Evolutionary conservation across 805 yeast genomes (phyloP), one percentile per base, ranked within the genome.

Genomic region (Saccharomycopsis babjevae): DNA sequence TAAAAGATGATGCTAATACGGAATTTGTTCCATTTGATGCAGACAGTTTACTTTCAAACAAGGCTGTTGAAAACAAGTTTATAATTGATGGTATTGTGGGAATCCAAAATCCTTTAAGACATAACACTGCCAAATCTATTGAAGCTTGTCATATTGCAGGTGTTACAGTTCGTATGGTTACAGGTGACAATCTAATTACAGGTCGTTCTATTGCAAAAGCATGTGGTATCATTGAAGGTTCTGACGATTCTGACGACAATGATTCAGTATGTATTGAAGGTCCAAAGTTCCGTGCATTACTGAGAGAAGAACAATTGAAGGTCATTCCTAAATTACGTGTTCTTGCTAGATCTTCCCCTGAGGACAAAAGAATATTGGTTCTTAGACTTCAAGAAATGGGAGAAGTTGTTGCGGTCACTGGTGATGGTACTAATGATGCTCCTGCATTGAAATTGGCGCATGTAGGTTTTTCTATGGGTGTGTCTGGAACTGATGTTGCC

Each of bases 361-460:
- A 93, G 66, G 99, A 94, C 74, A 94, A 94, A 74, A 78, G 96
- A 62, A 76, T 89, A 34, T 78, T 94, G 54, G 99, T 96, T 40
- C 88, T 86, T 64, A 84, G 91, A 13, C 77, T 94, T 67, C 85
- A 86, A 68, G 77, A 79, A 42, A 78, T 84, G 69, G 96, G 96
- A 28, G 97, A 94, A 69, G 96, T 93, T 40, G 99, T 94, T 57
- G 99, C 99, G 1, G 98, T 93, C 40, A 94, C 99, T 43, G 99
- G 99, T 70, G 99, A 94, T 72, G 99, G 99, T 74, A 93, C 98
- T 8, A 94, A 94, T 72, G 99, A 94, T 79, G 99, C 98, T 0
- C 97, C 97, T 16, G 98, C 99, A 2, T 80, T 94, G 69, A 90
- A 93, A 70, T 78, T 92, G 62, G 99, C 99, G 0, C 98, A 94